phyloP scores from a whole-genome alignment of 2,329 filamentous ascomycete genomes.

The Magnaporthiopsis rhizophila region DNA sequence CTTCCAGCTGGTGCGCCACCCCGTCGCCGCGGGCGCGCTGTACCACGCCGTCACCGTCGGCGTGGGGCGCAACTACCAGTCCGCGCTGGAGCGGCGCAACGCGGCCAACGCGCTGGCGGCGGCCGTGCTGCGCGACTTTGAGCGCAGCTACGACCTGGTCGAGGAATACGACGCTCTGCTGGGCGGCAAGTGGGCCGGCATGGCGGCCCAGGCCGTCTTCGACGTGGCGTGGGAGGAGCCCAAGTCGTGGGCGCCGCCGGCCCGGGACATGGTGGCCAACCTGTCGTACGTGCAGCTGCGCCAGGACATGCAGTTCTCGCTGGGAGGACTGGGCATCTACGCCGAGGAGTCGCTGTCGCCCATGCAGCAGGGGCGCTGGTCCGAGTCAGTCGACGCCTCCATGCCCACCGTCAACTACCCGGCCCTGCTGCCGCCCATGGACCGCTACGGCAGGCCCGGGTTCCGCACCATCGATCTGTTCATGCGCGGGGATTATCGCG shows the following conservation, averaged over 20 bases:
- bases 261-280: conserved; percentile 58
- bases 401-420: conserved; percentile 26
- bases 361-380: conserved; percentile 59
- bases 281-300: conserved; percentile 51
- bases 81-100: conserved; percentile 45
- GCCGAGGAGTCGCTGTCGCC: conserved; percentile 60
- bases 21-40: conserved; percentile 47
- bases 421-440: conserved; percentile 36
- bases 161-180: conserved; percentile 48
- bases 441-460: conserved; percentile 43
- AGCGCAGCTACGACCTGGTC: conserved; percentile 49
- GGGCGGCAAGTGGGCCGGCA: conserved; percentile 54
- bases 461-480: conserved; percentile 57
- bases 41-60: conserved; percentile 46
- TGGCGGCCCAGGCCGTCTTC: conserved; percentile 50
- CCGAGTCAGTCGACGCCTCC: conserved; percentile 46
- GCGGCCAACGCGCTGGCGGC: conserved; percentile 46
- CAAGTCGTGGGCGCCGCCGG: conserved; percentile 61
- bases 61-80: conserved; percentile 42
- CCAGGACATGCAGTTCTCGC: conserved; percentile 38
- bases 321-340: conserved; percentile 56
- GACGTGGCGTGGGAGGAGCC: conserved; percentile 60
- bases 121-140: conserved; percentile 43
- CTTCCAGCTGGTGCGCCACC: conserved; percentile 55
- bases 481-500: conserved; percentile 47